Base-by-base conservation (phyloP, 2,329 filamentous ascomycete species). In the Ophiostoma piceae region DNA sequence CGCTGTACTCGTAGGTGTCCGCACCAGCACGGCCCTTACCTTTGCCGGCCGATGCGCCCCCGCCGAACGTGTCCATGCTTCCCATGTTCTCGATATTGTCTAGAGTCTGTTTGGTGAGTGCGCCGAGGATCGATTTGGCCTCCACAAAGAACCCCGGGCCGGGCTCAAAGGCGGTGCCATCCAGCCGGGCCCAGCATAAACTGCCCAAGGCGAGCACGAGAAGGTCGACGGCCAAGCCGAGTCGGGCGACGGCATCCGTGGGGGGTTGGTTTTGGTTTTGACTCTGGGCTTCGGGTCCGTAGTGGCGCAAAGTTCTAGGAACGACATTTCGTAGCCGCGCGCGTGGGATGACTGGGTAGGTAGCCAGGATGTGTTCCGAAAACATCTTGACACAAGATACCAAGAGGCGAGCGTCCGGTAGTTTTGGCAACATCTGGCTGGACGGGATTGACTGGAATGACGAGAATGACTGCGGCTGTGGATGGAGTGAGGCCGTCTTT, bases 121-220 rank as follows among this genome's bases (percentile, higher is more conserved):
- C 14, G 8, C 5, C 12, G 37, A 37, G 43, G 9, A 41, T 35
- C 32, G 41, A 19, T 39, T 54, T 51, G 11, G 64, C 47, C 29
- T 62, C 47, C 5, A 37, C 14, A 16, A 71, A 73, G 14, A 72
- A 71, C 0, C 68, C 69, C 0, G 70, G 69, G 0, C 71, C 73
- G 1, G 71, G 41, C 14, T 69, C 72, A 12, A 69, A 57, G 2
- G 69, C 57, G 1, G 51, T 68, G 1, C 66, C 41, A 37, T 72
- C 70, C 41, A 51, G 54, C 60, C 71, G 73, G 26, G 69, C 69
- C 68, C 65, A 68, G 47, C 69, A 72, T 11, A 73, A 66, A 9
- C 71, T 71, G 1, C 73, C 73, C 1, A 74, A 22, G 2, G 73
- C 71, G 43, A 74, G 71, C 16, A 74, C 70, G 2, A 74, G 70